Base-by-base conservation (phyloP, 352 stramenopile genomes). In the Phytopythium oedochilum region DNA sequence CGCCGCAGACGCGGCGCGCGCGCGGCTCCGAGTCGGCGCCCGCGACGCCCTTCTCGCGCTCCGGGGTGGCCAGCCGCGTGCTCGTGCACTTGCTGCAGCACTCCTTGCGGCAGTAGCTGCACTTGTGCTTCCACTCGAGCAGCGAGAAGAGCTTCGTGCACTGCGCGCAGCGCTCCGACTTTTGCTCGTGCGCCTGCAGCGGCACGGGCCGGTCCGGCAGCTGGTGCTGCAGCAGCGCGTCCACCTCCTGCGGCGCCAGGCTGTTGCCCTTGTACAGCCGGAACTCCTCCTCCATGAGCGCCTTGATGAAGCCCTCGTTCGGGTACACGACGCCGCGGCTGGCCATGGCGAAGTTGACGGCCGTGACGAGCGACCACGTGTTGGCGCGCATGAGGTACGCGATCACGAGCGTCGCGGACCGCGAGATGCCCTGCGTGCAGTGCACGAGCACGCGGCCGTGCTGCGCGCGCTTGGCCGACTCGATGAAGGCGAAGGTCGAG, bases 341-440 rank as follows among this genome's bases (percentile, higher is more conserved):
- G 43, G 78, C 68, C 55, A 92, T 71, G 7, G 77, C 78, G 46
- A 89, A 92, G 63, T 92, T 94, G 36, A 89, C 74, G 20, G 82
- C 81, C 11, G 82, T 92, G 23, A 92, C 80, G 18, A 94, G 73
- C 49, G 84, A 92, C 82, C 82, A 94, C 28, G 83, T 78, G 64
- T 89, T 82, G 5, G 76, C 69, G 39, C 80, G 80, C 84, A 94
- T 94, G 54, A 94, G 64, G 62, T 94, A 94, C 75, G 89, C 86
- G 55, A 94, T 91, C 50, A 91, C 80, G 20, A 94, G 68, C 23
- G 84, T 94, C 22, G 76, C 75, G 15, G 82, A 92, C 40, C 84
- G 78, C 3, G 84, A 94, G 36, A 94, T 92, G 34, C 84, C 84
- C 51, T 94, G 84, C 29, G 82, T 92, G 55, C 84, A 94, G 61